These are phyloP conservation scores for Penicillium arizonense DNA, from an alignment of 495 filamentous ascomycete genomes.

Conservation along the genomic window DNA sequence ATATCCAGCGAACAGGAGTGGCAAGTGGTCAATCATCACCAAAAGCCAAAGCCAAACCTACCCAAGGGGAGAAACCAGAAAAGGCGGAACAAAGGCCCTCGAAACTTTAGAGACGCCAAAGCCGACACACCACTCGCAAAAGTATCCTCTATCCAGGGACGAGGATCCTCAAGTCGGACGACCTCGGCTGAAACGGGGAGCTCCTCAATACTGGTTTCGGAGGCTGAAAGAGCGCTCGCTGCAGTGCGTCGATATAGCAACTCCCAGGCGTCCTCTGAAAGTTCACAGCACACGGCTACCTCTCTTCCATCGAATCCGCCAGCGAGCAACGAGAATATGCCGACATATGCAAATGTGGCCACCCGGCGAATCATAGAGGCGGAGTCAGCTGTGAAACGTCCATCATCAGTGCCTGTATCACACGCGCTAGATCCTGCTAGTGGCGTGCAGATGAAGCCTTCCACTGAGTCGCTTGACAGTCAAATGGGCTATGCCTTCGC, in stretches of 20 bases:
- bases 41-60: constrained; percentile 14
- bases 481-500: constrained; percentile 25
- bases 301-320: not conserved
- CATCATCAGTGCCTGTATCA: constrained; percentile 22
- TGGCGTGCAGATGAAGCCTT: constrained; percentile 30
- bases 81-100: constrained; percentile 22
- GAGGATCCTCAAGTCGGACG: constrained; percentile 33
- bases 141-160: constrained; percentile 30
- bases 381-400: constrained; percentile 16
- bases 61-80: constrained; percentile 12
- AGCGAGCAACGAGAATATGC: constrained; percentile 24
- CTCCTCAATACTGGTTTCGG: constrained; percentile 28
- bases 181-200: constrained; percentile 12
- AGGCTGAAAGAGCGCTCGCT: constrained; percentile 37
- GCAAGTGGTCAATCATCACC: constrained; percentile 35
- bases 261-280: constrained; percentile 22
- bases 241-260: constrained; percentile 38
- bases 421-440: constrained; percentile 13
- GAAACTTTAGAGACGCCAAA: constrained; percentile 31
- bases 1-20: constrained; percentile 31
- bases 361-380: constrained; percentile 20
- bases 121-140: constrained; percentile 34
- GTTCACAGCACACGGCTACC: not conserved
- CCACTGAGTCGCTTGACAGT: constrained; percentile 33
- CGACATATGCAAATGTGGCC: constrained; percentile 28